Percentiles rank a stretch among this genome's conserved stretches.
These are phyloP conservation scores for Ganoderma leucocontextum DNA, from an alignment of 1,284 basidiomycete genomes.

Conservation along the genomic window DNA sequence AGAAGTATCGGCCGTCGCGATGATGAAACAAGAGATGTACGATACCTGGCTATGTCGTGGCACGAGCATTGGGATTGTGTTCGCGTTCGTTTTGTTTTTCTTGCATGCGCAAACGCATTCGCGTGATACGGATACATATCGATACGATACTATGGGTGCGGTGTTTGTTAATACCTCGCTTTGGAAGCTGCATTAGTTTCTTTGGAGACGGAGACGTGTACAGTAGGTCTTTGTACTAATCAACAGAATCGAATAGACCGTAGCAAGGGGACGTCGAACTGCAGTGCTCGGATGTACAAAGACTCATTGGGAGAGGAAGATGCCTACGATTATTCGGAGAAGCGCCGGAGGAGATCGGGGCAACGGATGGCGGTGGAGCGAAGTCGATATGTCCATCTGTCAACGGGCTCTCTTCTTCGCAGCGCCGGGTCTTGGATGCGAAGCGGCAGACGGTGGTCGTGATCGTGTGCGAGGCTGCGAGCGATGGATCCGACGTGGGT, in stretches of 20 bases:
- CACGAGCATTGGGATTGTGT: neutral
- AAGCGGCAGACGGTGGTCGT: constrained; percentile 15
- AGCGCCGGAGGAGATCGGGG: constrained; percentile 12
- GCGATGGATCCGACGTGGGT: constrained; percentile 38
- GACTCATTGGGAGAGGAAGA: neutral
- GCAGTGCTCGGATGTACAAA: neutral
- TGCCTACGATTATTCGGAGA: neutral
- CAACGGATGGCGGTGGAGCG: constrained; percentile 7
- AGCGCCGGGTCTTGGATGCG: constrained; percentile 1
- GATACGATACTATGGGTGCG: neutral
- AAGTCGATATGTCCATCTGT: constrained; percentile 12
- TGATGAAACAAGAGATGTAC: constrained; percentile 19
- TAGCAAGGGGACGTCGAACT: neutral
- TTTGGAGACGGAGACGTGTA: neutral
- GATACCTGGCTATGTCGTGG: constrained; percentile 9
- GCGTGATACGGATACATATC: neutral
- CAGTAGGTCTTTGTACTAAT: constrained; percentile 4
- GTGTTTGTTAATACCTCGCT: constrained; percentile 1
- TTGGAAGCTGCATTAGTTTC: neutral
- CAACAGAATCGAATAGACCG: neutral
- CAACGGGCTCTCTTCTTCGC: neutral
- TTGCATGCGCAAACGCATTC: neutral
- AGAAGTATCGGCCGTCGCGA: neutral
- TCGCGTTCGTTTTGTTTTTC: neutral
- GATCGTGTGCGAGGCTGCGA: constrained; percentile 29